Evolutionary conservation across 2,329 filamentous ascomycete species (phyloP), one percentile per base, ranked within the genome.

Genomic region (Exophiala dermatitidis): DNA sequence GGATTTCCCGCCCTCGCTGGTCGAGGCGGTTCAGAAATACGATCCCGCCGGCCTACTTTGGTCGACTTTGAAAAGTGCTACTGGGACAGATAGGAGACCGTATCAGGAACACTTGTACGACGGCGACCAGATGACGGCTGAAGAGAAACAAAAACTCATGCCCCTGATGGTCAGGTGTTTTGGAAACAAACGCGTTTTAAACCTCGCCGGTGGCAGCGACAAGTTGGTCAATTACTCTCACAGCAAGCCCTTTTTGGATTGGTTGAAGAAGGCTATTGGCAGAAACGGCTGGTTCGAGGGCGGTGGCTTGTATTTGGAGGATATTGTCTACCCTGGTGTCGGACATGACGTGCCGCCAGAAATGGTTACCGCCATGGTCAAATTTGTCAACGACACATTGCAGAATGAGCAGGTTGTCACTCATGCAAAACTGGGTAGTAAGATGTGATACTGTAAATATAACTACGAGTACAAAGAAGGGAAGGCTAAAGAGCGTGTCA

Each of bases 31-130:
- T 31, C 71, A 77, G 26, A 78, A 77, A 50, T 80, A 77, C 54
- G 93, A 98, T 63, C 90, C 91, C 0, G 86, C 85, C 19, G 84
- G 80, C 1, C 72, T 93, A 4, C 70, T 95, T 6, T 83, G 56
- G 56, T 38, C 26, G 4, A 33, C 42, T 5, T 29, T 34, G n/a
- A 52, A 52, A 19, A 19, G 19, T 19, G 19, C 19, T 19, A 19
- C 19, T 53, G 62, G 19, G 52, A 60, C 40, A 57, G 60, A 12
- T 60, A 65, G 46, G 48, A 36, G 41, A 9, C 58, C 65, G n/a
- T 67, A 66, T 29, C 61, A 65, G 29, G 64, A 57, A 1, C 61
- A 64, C 2, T 54, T 72, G n/a, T 66, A 65, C 31, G 45, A 54
- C 2, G 66, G 65, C 31, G 45, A 54, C 2, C 66, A 71, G 4